Evolutionary conservation across 108 stramenopile species (phyloP), one percentile per base, ranked within the genome.

Genomic region (Cyclotella atomus): DNA sequence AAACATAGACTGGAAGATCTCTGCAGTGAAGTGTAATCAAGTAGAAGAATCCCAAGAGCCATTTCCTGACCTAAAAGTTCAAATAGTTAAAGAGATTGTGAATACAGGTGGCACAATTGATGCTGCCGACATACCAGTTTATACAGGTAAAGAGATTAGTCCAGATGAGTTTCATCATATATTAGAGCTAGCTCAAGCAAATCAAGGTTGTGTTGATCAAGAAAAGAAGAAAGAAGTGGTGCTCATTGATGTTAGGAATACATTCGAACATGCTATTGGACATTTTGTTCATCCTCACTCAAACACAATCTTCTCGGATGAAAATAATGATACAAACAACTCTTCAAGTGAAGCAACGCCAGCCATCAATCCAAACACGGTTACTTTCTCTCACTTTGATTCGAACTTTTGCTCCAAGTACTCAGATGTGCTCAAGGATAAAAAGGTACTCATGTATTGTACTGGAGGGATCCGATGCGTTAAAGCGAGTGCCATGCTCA

Each of bases 371-470:
- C 93, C 93, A 53, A 73, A 89, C 65, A 94, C 88, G 64, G 83
- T 87, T 6, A 87, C 89, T 30, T 94, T 91, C 69, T 81, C 82
- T 29, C 83, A 88, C 35, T 94, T 94, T 49, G 87, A 91, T 53
- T 68, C 80, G 17, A 83, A 78, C 35, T 91, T 91, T 57, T 89
- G 86, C 62, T 84, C 73, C 25, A 65, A 72, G 29, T 69, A 87
- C 30, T 86, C 89, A 19, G 75, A 88, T 0, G 27, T 76, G 3
- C 76, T 94, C 16, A 77, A 80, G 56, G 83, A 89, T 60, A 94
- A 94, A 71, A 92, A 89, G 70, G 92, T 97, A 16, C 73, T 97
- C 43, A 96, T 97, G 95, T 97, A 97, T 68, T 97, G 97, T 79
- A 97, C 97, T 15, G 97, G 97, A 15, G 96, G 94, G 10, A 90